Base-by-base conservation (phyloP, 495 filamentous ascomycete genomes). In the Delitschia confertaspora region DNA sequence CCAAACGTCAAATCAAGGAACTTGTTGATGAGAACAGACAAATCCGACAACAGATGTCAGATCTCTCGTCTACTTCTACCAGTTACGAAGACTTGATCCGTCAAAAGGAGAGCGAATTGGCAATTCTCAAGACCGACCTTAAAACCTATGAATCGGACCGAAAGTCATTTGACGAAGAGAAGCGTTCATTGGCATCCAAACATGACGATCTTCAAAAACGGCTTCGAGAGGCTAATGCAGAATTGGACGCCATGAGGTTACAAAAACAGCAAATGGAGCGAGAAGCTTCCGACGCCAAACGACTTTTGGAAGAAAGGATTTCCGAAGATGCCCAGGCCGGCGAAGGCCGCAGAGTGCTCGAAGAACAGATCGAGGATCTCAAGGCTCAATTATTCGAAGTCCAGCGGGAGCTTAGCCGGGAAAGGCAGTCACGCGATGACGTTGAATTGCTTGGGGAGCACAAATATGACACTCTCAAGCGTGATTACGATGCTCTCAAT, bases 341-440 rank as follows among this genome's bases (percentile, higher is more conserved):
- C 14, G 76, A 93, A 50, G 85, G 85, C 50, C 78, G 88, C 2
- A 85, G 82, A 51, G 73, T 96, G 44, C 72, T 96, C 4, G 87
- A 95, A 59, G 71, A 80, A 10, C 91, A 98, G 55, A 81, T 93
- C 39, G 72, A 82, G 25, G 88, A 93, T 47, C 69, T 96, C 10
- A 95, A 95, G 57, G 66, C 72, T 8, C 78, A 95, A 55, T 70
- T 96, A 3, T 87, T 85, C 63, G 73, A 85, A 52, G 75, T 83
- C 3, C 87, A 96, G 58, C 76, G 80, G 49, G 91, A 95, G 38
- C 73, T 96, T 8, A 93, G 87, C 59, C 74, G 85, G 5, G 91
- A 95, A 59, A 77, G 86, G 10, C 91, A 98, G 62, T 95, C 88
- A n/a, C 74, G 93, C 48, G 88, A 95, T 47, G 93, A 98, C 62